Conservation (phyloP, 495 filamentous ascomycete species). For the Thermothielavioides terrestris region DNA sequence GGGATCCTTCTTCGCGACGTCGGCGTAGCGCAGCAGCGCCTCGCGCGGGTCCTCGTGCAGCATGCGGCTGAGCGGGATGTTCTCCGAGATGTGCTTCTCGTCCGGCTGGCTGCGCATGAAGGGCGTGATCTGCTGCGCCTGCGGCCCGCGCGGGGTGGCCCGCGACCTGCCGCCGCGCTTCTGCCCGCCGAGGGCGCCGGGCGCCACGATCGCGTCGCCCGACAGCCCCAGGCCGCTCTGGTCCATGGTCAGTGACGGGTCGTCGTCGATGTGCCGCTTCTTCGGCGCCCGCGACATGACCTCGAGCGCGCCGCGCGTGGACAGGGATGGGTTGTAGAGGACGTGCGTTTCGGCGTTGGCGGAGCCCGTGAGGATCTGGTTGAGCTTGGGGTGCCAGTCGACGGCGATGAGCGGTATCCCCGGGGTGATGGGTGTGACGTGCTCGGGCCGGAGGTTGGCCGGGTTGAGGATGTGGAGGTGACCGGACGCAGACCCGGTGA, state of each 20-base stretch:
- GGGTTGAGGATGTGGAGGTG: conserved; percentile 90
- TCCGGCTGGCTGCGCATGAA: conserved; percentile 89
- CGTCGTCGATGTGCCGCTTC: conserved; percentile 88
- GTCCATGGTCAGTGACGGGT: conserved; percentile 76
- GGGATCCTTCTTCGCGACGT: conserved; percentile 86
- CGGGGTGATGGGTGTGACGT: conserved; percentile 76
- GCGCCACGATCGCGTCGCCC: conserved; percentile 69
- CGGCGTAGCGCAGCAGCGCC: conserved; percentile 89
- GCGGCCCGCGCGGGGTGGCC: conserved; percentile 66
- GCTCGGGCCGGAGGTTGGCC: conserved; percentile 73
- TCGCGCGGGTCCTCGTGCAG: conserved; percentile 94
- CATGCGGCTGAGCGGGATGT: conserved; percentile 87
- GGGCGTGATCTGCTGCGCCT: conserved; percentile 75
- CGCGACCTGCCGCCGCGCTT: conserved; percentile 55
- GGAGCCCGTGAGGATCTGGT: conserved; percentile 92
- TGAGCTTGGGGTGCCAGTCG: conserved; percentile 87
- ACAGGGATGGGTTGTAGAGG: conserved; percentile 79
- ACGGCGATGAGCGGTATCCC: conserved; percentile 74
- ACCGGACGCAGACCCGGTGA: conserved; percentile 81
- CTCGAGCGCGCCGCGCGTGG: conserved; percentile 69
- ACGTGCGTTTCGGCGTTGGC: conserved; percentile 82
- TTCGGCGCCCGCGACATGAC: conserved; percentile 93
- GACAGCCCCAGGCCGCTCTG: conserved; percentile 60
- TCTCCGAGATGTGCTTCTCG: conserved; percentile 76
- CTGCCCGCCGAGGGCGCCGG: conserved; percentile 43